Evolutionary conservation across 202 grass and related monocot species (phyloP).

Genomic region (Thinopyrum obtusiflorum): DNA sequence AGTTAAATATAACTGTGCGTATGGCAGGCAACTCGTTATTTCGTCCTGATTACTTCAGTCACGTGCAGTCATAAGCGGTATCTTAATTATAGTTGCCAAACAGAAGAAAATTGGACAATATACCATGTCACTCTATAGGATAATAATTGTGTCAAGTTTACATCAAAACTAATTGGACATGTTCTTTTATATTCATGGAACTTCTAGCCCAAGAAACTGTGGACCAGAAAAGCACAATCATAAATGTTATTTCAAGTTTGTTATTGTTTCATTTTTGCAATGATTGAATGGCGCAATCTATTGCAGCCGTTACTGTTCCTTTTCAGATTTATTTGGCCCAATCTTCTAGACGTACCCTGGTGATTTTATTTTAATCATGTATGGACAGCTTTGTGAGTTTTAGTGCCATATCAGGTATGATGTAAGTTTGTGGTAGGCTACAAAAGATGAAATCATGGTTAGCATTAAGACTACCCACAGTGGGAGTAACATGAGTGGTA

Average conservation of each 20-base stretch:
- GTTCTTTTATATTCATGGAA: slow-evolving; percentile 18
- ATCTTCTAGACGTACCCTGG: not conserved
- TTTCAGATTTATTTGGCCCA: not conserved
- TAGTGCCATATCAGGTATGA: slow-evolving; percentile 9
- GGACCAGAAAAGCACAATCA: not conserved
- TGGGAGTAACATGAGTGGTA: too few species aligned
- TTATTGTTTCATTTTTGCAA: not conserved
- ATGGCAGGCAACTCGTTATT: not conserved
- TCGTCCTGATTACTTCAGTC: not conserved
- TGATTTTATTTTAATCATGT: not conserved
- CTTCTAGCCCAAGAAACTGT: not conserved
- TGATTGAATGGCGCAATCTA: not conserved
- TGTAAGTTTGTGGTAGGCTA: not conserved
- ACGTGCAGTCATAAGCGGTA: not conserved
- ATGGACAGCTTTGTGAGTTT: not conserved
- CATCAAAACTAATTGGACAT: not conserved
- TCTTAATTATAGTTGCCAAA: not conserved
- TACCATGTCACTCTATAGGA: slow-evolving; percentile 1
- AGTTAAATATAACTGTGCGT: slow-evolving; percentile 2
- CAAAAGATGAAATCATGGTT: not conserved
- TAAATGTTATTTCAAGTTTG: slow-evolving; percentile 7
- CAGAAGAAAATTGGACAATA: slow-evolving; percentile 1
- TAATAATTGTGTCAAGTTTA: slow-evolving; percentile 6
- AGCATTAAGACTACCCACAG: not conserved
- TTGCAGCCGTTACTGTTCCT: not conserved